Base-by-base conservation (phyloP, 306 rosid species). In the Pueraria montana region DNA sequence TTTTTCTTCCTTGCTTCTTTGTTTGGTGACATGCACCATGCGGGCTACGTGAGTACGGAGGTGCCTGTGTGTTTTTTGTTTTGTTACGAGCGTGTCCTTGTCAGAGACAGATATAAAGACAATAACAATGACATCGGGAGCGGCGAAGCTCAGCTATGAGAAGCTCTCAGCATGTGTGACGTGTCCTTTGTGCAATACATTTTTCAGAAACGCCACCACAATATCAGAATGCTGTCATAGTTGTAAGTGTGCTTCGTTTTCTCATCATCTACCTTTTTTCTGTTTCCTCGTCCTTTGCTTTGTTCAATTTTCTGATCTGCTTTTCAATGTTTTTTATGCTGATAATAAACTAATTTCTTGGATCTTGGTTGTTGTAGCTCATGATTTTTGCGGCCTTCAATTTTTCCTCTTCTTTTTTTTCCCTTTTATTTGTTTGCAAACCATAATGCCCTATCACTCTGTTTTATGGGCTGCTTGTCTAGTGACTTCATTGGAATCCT, bases 11-110 rank as follows among this genome's bases (percentile, higher is more conserved):
- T 58, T 61, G 84, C 50, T 77, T 52, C 20, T 63, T 49, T 68
- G n/a, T 32, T 86, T 38, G 75, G 85, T 78, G 78, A 79, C 95
- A 89, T 91, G 93, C 95, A 89, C 84, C 89, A 85, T 74, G 77
- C 79, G 82, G 65, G 77, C 64, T 86, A 86, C 89, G 90, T 91
- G 71, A 73, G 48, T 78, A 43, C 62, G 80, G 80, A 77, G 70
- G 77, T 45, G 52, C 18, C 67, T 78, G 45, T 68, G 52, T 68
- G 50, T n/a, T 26, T 48, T 55, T 53, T 53, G 59, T 43, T 48
- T 49, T 56, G 36, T 72, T 67, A 8, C 48, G 87, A 76, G 59
- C 45, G 80, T 80, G 85, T 77, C 85, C 8, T 72, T 82, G 72
- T 80, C 74, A 66, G 80, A 76, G 24, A 63, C 36, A 23, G 72